These are phyloP conservation scores for Rhododendron griersonianum DNA, from an alignment of 148 eudicot species.

Conservation along the genomic window DNA sequence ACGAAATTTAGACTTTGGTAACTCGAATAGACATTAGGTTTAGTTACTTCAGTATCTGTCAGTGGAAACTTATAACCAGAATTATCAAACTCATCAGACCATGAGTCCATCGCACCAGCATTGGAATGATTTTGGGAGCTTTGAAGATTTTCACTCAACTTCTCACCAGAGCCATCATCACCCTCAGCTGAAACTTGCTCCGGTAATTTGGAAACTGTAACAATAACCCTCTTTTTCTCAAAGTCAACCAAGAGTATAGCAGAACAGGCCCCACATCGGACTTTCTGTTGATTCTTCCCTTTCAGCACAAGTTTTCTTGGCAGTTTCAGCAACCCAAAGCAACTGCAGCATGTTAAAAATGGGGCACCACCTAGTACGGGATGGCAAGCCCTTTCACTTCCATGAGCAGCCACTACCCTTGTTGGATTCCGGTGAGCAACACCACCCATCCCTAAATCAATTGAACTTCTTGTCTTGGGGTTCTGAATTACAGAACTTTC, in stretches of 20 bases:
- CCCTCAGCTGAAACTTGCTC: conserved; percentile 15
- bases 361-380: conserved; percentile 85
- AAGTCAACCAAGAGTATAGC: conserved; percentile 35
- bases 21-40: conserved; percentile 18
- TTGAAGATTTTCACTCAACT: conserved; percentile 14
- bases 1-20: conserved; percentile 22
- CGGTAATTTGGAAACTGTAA: conserved; percentile 18
- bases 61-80: conserved; percentile 27
- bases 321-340: conserved; percentile 67
- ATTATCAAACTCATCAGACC: conserved; percentile 47
- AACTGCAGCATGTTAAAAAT: conserved; percentile 56
- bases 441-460: conserved; percentile 26
- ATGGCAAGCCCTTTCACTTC: conserved; percentile 30
- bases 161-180: conserved; percentile 17
- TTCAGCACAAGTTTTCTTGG: conserved; percentile 32
- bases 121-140: conserved; percentile 11
- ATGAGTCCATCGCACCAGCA: conserved; percentile 21
- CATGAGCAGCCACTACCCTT: conserved; percentile 28
- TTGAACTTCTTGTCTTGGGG: conserved; percentile 17
- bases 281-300: conserved; percentile 22
- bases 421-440: conserved; percentile 28
- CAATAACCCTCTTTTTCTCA: conserved; percentile 26
- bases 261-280: conserved; percentile 78
- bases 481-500: conserved; percentile 7
- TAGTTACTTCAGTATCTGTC: conserved; percentile 19